Percentiles rank a stretch among this genome's conserved stretches.
Conservation (phyloP, 2,329 filamentous ascomycete genomes). For the Aspergillus pseudoviridinutans region DNA sequence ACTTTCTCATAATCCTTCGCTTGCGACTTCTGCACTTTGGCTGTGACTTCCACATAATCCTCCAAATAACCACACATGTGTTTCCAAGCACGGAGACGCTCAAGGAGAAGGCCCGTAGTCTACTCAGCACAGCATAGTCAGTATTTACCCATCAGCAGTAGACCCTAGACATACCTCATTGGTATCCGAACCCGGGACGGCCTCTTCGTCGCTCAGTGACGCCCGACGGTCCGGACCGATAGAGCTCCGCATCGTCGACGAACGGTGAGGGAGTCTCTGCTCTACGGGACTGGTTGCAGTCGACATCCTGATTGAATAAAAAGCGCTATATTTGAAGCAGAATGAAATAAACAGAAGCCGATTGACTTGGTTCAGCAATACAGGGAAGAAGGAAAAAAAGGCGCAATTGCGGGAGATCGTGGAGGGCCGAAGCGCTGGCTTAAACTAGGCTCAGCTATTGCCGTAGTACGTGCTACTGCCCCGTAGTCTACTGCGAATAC, state of each 20-base stretch:
- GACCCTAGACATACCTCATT: slow-evolving; percentile 29
- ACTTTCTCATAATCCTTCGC: slow-evolving; percentile 95
- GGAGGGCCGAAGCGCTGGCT: slow-evolving; percentile 9
- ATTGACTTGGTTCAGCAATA: background rate
- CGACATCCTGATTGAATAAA: slow-evolving; percentile 20
- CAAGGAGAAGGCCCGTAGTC: slow-evolving; percentile 76
- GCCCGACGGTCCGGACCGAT: slow-evolving; percentile 28
- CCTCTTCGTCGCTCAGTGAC: slow-evolving; percentile 39
- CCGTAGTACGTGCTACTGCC: background rate
- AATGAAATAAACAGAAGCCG: background rate
- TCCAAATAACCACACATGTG: slow-evolving; percentile 88
- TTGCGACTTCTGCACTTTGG: slow-evolving; percentile 79
- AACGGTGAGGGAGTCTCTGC: slow-evolving; percentile 30
- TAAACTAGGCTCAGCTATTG: slow-evolving; percentile 4
- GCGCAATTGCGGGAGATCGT: background rate
- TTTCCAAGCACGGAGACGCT: slow-evolving; percentile 92
- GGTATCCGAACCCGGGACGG: slow-evolving; percentile 39
- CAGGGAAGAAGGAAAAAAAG: slow-evolving; percentile 1
- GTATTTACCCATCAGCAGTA: background rate
- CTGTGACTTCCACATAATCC: slow-evolving; percentile 79
- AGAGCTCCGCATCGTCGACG: slow-evolving; percentile 29
- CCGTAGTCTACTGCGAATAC: background rate
- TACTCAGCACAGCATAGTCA: slow-evolving; percentile 27
- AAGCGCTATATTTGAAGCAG: background rate
- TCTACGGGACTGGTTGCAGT: slow-evolving; percentile 26